Evolutionary conservation across 2,329 filamentous ascomycete species (phyloP).

Genomic region (Claviceps cyperi): DNA sequence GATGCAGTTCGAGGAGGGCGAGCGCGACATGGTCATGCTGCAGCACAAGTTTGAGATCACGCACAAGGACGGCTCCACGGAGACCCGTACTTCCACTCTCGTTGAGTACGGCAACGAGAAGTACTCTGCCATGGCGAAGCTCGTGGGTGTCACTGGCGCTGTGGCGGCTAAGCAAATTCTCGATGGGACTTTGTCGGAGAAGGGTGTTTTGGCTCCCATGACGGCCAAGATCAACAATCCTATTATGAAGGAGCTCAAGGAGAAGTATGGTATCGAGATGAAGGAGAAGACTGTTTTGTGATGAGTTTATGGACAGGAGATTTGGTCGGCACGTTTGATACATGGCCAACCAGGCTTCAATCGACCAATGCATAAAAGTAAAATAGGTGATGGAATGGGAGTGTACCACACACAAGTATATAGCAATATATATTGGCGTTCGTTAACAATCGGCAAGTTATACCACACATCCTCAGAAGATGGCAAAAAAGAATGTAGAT

Average conservation of each 20-base stretch:
- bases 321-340: neutral
- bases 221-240: conserved; percentile 55
- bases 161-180: conserved; percentile 64
- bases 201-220: conserved; percentile 67
- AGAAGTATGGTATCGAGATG: conserved; percentile 61
- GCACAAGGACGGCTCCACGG: conserved; percentile 55
- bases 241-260: conserved; percentile 63
- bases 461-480: no score
- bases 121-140: conserved; percentile 72
- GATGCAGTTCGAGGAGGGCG: conserved; percentile 72
- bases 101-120: conserved; percentile 66
- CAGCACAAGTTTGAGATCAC: conserved; percentile 79
- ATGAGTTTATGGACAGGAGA: no score
- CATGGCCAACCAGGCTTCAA: neutral
- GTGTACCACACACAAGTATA: no score
- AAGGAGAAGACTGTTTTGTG: conserved; percentile 48
- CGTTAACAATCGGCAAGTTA: no score
- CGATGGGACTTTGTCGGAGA: conserved; percentile 56
- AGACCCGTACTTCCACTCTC: conserved; percentile 70
- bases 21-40: conserved; percentile 72
- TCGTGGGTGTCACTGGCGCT: conserved; percentile 56
- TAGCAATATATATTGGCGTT: no score
- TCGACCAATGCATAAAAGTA: no score
- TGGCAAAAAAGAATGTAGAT: no score
- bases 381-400: neutral